These are phyloP conservation scores for Boletus semigastroideus DNA, from an alignment of 1,284 basidiomycete genomes.

Conservation along the genomic window DNA sequence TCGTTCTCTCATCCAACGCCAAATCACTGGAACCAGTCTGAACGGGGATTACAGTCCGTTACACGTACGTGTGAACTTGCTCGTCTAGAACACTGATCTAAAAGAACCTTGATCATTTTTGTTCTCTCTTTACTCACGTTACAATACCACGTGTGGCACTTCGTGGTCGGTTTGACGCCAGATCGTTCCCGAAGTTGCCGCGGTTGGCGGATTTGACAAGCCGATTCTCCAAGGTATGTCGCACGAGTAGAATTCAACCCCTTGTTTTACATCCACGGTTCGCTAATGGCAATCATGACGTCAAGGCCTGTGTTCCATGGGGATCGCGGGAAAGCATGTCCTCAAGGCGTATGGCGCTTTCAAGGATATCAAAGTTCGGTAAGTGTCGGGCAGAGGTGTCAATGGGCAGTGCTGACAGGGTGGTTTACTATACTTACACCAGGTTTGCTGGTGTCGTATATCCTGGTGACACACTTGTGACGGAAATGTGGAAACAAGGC, in stretches of 20 bases:
- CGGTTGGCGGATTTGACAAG: slow-evolving; percentile 91
- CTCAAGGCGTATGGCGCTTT: slow-evolving; percentile 83
- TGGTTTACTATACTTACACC: neutral
- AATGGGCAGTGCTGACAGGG: neutral
- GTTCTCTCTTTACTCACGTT: neutral
- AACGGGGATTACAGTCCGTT: slow-evolving; percentile 92
- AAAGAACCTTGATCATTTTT: neutral
- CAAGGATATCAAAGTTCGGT: slow-evolving; percentile 96
- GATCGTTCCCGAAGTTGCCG: slow-evolving; percentile 93
- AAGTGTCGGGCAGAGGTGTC: slow-evolving; percentile 23
- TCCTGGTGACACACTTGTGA: slow-evolving; percentile 93
- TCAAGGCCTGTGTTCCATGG: slow-evolving; percentile 85
- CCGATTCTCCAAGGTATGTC: slow-evolving; percentile 74
- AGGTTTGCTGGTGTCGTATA: slow-evolving; percentile 88
- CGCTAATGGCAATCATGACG: neutral
- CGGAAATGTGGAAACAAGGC: slow-evolving; percentile 98
- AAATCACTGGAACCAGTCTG: slow-evolving; percentile 44
- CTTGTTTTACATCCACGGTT: neutral
- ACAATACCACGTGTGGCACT: neutral
- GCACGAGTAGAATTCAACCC: neutral
- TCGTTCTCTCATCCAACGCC: slow-evolving; percentile 6
- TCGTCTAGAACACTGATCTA: slow-evolving; percentile 1
- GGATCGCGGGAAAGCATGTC: slow-evolving; percentile 92
- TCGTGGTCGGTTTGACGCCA: slow-evolving; percentile 28
- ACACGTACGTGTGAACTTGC: slow-evolving; percentile 54